These are phyloP conservation scores for Penicillium hordei DNA, from an alignment of 2,329 filamentous ascomycete species.

Conservation along the genomic window DNA sequence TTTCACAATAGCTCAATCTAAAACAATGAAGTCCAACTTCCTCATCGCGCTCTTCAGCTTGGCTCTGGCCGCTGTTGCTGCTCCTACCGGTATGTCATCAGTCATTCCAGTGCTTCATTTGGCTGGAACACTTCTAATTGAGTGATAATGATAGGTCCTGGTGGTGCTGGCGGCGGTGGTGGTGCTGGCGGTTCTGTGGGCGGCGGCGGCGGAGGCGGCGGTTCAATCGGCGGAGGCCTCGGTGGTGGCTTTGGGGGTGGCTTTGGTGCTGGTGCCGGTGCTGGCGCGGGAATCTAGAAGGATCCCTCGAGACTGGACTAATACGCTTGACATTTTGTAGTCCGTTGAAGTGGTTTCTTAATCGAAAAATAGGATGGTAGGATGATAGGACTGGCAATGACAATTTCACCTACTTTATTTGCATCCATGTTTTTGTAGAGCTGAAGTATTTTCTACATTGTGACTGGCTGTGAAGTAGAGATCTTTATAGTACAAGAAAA, in stretches of 20 bases:
- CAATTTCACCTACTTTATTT: neutral
- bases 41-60: slow-evolving; percentile 4
- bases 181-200: neutral
- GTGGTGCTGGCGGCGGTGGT: neutral
- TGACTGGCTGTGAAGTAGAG: neutral
- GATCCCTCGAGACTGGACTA: neutral
- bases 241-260: slow-evolving; percentile 4
- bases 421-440: neutral
- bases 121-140: neutral
- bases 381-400: neutral
- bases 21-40: slow-evolving; percentile 6
- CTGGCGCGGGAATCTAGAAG: neutral
- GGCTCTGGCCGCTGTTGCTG: slow-evolving; percentile 6
- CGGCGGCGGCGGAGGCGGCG: slow-evolving; percentile 3
- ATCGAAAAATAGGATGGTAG: neutral
- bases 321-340: neutral
- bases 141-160: neutral
- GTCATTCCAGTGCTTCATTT: too few species aligned
- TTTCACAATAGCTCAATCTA: neutral
- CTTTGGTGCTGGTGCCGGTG: neutral
- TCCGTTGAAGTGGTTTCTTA: neutral
- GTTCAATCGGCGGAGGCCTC: slow-evolving; percentile 4
- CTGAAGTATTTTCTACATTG: too few species aligned
- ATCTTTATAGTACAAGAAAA: neutral
- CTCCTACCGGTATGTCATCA: neutral